Evolutionary conservation across 2,329 filamentous ascomycete genomes (phyloP).

Genomic region (Colletotrichum acutatum): DNA sequence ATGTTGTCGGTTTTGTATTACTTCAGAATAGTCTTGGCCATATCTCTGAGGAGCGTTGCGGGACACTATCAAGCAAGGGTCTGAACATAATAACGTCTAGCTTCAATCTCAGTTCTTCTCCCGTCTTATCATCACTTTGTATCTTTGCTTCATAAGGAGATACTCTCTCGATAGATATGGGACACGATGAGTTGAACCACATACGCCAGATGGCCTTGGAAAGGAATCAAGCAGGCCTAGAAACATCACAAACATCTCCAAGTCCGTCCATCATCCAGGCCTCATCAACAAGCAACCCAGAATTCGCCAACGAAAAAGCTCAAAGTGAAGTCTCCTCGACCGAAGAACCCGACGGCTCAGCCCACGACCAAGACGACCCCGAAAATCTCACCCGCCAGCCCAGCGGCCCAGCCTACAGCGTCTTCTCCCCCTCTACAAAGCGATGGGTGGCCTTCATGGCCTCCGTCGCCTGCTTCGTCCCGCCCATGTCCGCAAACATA

Average conservation of each 20-base stretch:
- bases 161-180: conserved; percentile 1
- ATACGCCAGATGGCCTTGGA: neutral
- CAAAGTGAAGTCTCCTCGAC: conserved; percentile 3
- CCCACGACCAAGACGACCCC: conserved; percentile 32
- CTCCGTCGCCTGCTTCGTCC: conserved; percentile 63
- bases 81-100: neutral
- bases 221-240: too few relatives aligned
- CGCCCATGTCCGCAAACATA: conserved; percentile 70
- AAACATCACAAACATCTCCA: neutral
- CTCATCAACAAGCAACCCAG: neutral
- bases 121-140: neutral
- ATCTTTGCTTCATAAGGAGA: neutral
- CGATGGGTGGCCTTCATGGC: conserved; percentile 65
- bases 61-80: neutral
- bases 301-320: neutral
- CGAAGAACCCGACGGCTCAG: neutral
- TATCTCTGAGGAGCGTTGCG: too few relatives aligned
- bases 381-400: conserved; percentile 45
- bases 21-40: neutral
- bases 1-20: neutral
- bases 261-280: neutral
- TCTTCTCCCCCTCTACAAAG: conserved; percentile 53
- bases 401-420: conserved; percentile 48
- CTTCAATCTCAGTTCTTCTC: neutral
- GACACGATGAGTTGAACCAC: neutral